Conservation (phyloP, 345 rosid species). For the Zanthoxylum bungeanum region DNA sequence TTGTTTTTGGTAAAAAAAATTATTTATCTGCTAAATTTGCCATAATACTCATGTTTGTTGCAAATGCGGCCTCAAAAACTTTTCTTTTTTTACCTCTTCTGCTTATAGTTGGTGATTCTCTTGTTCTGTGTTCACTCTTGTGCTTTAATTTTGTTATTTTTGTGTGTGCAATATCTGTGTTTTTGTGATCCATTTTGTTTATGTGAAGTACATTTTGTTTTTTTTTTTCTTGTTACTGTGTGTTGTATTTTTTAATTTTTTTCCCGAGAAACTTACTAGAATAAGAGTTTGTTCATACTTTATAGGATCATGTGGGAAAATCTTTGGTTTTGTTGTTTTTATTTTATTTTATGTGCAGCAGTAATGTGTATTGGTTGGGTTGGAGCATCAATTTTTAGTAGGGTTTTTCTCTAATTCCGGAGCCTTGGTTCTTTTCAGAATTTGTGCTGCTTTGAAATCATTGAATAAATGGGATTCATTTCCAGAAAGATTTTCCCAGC, state of each 20-base stretch:
- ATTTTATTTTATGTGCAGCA: background rate
- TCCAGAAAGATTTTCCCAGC: conserved; percentile 94
- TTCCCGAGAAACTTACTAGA: background rate
- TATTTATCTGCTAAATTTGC: background rate
- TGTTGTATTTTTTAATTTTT: background rate
- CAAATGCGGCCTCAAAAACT: background rate
- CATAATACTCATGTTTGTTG: background rate
- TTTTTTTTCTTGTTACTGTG: background rate
- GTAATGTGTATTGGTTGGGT: background rate
- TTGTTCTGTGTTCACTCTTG: background rate
- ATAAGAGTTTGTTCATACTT: background rate
- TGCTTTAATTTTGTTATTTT: background rate
- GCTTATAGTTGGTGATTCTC: background rate
- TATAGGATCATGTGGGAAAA: background rate
- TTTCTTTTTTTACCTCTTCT: background rate
- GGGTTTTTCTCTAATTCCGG: too few relatives aligned
- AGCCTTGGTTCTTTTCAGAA: too few relatives aligned
- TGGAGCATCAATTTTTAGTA: too few relatives aligned
- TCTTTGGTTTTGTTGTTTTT: background rate
- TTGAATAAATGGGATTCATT: conserved; percentile 81
- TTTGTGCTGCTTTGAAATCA: conserved; percentile 12
- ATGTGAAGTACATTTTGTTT: background rate
- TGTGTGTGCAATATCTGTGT: background rate
- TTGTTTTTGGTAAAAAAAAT: background rate
- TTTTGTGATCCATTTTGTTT: background rate